Conservation (phyloP, 2,329 filamentous ascomycete genomes). For the Aspergillus amoenus region DNA sequence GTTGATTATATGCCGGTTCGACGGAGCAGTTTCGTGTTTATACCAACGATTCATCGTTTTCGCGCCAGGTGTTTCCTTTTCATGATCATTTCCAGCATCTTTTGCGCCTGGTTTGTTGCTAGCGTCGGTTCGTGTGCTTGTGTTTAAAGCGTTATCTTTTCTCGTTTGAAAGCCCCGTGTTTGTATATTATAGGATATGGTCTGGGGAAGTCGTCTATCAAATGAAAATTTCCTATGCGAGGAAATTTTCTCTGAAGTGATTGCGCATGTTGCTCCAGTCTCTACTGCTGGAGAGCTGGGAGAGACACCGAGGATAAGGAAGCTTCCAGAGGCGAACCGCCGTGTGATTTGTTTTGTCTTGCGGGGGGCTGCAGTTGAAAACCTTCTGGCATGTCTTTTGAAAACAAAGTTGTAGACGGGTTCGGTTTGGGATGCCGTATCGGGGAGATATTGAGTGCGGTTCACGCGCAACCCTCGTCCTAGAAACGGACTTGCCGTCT, state of each 20-base stretch:
- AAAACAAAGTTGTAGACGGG: slow-evolving; percentile 15
- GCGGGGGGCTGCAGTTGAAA: slow-evolving; percentile 22
- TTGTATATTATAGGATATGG: slow-evolving; percentile 23
- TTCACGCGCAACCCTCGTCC: slow-evolving; percentile 27
- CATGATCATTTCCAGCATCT: slow-evolving; percentile 8
- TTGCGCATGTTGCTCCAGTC: slow-evolving; percentile 32
- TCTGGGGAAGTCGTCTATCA: slow-evolving; percentile 20
- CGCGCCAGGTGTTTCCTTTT: slow-evolving; percentile 23
- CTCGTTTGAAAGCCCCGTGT: slow-evolving; percentile 34
- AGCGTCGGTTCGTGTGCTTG: slow-evolving; percentile 16
- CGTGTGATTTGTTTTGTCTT: slow-evolving; percentile 45
- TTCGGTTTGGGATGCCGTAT: slow-evolving; percentile 16
- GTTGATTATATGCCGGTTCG: slow-evolving; percentile 52
- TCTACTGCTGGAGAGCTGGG: slow-evolving; percentile 35
- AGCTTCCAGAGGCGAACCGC: slow-evolving; percentile 56
- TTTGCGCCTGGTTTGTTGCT: slow-evolving; percentile 11
- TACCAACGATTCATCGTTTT: slow-evolving; percentile 21
- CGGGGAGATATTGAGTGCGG: slow-evolving; percentile 21
- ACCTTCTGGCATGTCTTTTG: slow-evolving; percentile 16
- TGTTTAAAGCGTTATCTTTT: slow-evolving; percentile 19
- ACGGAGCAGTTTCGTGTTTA: slow-evolving; percentile 16
- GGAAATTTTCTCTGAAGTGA: slow-evolving; percentile 31
- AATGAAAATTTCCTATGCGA: slow-evolving; percentile 22
- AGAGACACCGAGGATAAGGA: slow-evolving; percentile 51
- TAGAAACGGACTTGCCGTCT: slow-evolving; percentile 35